Evolutionary conservation across 1,284 basidiomycete species (phyloP).

Genomic region (Melampsora americana): DNA sequence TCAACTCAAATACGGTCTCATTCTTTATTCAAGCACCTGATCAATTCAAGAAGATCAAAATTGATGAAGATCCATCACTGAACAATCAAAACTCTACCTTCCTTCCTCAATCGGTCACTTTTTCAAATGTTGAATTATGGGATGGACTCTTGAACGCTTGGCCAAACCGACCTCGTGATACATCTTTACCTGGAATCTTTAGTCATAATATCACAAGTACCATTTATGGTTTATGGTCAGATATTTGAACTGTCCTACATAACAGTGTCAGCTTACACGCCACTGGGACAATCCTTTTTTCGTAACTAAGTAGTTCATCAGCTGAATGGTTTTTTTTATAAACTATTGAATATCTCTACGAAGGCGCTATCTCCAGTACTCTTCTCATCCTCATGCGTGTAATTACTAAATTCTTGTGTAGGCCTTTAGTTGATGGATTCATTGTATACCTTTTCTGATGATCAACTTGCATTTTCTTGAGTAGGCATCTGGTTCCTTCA

Average conservation of each 20-base stretch:
- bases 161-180: constrained; percentile 32
- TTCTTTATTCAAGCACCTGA: constrained; percentile 19
- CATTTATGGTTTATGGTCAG: constrained; percentile 39
- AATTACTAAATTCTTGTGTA: no score
- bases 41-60: not conserved
- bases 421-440: no score
- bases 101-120: constrained; percentile 6
- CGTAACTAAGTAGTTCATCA: no score
- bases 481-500: no score
- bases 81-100: not conserved
- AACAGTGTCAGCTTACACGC: no score
- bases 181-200: constrained; percentile 29
- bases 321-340: no score
- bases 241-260: constrained; percentile 21
- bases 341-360: no score
- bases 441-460: no score
- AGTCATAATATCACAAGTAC: constrained; percentile 31
- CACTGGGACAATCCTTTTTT: no score
- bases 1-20: constrained; percentile 10
- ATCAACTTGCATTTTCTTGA: no score
- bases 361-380: no score
- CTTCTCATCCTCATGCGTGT: no score
- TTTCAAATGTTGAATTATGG: constrained; percentile 36
- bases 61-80: not conserved
- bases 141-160: constrained; percentile 37